Conservation (phyloP, 176 grass and related monocot species). For the Pontederia crassipes region DNA sequence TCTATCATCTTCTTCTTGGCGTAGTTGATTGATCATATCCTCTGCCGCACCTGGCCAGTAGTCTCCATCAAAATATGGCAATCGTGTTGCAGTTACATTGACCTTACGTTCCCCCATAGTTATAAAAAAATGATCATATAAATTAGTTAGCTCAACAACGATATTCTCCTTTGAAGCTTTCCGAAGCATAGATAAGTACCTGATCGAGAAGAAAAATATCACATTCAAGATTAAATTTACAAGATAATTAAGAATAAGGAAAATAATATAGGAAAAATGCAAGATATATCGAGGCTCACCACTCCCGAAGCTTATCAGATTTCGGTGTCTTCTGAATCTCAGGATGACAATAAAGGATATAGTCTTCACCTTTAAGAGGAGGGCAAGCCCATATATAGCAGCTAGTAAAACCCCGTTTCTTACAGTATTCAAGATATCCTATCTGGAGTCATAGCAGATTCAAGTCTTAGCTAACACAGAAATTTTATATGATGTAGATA, state of each 20-base stretch:
- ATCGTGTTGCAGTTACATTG: conserved; percentile 7
- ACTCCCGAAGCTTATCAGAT: conserved; percentile 97
- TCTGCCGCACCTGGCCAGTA: conserved; percentile 13
- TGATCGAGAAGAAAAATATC: background rate
- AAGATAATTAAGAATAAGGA: conserved; percentile 1
- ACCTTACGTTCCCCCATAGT: conserved; percentile 9
- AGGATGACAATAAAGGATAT: conserved; percentile 99
- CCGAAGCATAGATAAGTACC: conserved; percentile 11
- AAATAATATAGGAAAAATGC: background rate
- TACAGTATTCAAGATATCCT: conserved; percentile 99
- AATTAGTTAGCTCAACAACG: conserved; percentile 15
- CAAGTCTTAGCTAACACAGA: background rate
- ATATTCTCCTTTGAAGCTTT: conserved; percentile 6
- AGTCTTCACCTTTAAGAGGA: conserved; percentile 97
- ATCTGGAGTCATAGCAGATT: conserved; percentile 36
- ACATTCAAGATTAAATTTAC: conserved; percentile 1
- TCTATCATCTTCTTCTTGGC: conserved; percentile 77
- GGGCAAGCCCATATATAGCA: conserved; percentile 99
- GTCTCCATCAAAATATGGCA: conserved; percentile 15
- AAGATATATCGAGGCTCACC: conserved; percentile 15
- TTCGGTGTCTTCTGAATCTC: conserved; percentile 99
- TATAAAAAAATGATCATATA: conserved; percentile 52
- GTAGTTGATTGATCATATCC: conserved; percentile 17
- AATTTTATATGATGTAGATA: no score
- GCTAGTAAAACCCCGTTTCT: conserved; percentile 91